Evolutionary conservation across 805 yeast genomes (phyloP).

Genomic region (Sungouiozyma intestinalis): DNA sequence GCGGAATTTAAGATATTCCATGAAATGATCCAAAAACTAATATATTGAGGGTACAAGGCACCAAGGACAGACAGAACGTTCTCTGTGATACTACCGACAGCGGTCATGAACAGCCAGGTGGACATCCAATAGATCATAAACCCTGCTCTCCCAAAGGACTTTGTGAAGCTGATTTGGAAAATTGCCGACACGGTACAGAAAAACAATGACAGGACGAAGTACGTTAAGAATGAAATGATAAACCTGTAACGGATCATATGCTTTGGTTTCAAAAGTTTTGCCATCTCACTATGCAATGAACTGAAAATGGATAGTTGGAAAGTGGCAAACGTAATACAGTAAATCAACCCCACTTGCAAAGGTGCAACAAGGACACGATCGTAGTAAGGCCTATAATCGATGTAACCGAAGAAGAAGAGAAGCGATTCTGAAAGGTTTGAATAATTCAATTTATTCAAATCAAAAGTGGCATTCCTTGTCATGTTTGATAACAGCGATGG

Average conservation of each 20-base stretch:
- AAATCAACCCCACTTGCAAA: constrained; percentile 65
- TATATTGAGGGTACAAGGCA: constrained; percentile 44
- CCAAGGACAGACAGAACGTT: constrained; percentile 43
- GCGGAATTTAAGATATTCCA: constrained; percentile 63
- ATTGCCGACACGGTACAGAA: constrained; percentile 54
- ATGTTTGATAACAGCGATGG: background rate
- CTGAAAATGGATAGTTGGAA: constrained; percentile 55
- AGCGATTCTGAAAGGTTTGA: constrained; percentile 11
- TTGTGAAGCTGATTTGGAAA: constrained; percentile 50
- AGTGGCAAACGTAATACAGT: constrained; percentile 57
- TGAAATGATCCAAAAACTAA: constrained; percentile 60
- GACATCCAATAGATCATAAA: constrained; percentile 67
- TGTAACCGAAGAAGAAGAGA: constrained; percentile 25
- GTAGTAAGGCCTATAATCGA: constrained; percentile 40
- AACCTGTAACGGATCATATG: constrained; percentile 45
- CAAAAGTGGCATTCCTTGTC: background rate
- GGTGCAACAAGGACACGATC: constrained; percentile 52
- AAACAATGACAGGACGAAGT: constrained; percentile 46
- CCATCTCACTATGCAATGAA: constrained; percentile 40
- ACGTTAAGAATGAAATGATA: constrained; percentile 37
- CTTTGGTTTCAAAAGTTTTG: constrained; percentile 33
- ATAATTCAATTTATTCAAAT: background rate
- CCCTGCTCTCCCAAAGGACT: constrained; percentile 55
- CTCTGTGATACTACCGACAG: constrained; percentile 69
- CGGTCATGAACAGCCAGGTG: constrained; percentile 55